Conservation (phyloP, 768 basidiomycete species). For the Lepiota brunneoincarnata region DNA sequence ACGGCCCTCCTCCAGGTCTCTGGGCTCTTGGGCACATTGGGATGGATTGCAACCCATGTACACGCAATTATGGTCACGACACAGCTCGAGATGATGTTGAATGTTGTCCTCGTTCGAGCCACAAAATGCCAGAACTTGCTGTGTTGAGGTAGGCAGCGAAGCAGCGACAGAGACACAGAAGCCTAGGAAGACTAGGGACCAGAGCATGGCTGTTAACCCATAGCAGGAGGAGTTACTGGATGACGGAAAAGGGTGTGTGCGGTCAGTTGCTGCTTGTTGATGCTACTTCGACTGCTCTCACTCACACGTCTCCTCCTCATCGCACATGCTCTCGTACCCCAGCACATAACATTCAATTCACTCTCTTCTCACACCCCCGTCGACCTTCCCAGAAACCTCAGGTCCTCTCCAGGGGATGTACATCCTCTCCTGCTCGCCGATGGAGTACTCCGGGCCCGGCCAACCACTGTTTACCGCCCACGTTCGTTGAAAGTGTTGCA, state of each 20-base stretch:
- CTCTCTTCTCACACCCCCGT: slow-evolving; percentile 10
- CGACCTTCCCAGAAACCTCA: background rate
- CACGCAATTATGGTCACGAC: slow-evolving; percentile 1
- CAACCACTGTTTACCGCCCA: slow-evolving; percentile 62
- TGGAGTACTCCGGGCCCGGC: slow-evolving; percentile 40
- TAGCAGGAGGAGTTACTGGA: no score
- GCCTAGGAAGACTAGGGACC: no score
- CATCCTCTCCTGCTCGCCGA: slow-evolving; percentile 13
- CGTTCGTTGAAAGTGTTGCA: slow-evolving; percentile 48
- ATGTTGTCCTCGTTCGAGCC: background rate
- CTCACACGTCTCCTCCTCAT: slow-evolving; percentile 18
- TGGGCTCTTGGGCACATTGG: background rate
- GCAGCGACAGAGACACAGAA: no score
- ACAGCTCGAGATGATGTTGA: slow-evolving; percentile 7
- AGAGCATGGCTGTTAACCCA: no score
- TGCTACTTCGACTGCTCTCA: slow-evolving; percentile 18
- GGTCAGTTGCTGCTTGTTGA: slow-evolving; percentile 4
- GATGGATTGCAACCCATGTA: slow-evolving; percentile 8
- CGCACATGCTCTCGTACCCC: slow-evolving; percentile 10
- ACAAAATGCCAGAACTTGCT: no score
- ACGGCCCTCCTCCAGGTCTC: no score
- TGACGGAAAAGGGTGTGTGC: background rate
- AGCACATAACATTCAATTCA: slow-evolving; percentile 20
- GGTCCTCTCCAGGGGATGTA: slow-evolving; percentile 16
- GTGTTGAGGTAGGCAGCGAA: no score